phyloP scores from a whole-genome alignment of 345 rosid species.

The Citrus reticulata region DNA sequence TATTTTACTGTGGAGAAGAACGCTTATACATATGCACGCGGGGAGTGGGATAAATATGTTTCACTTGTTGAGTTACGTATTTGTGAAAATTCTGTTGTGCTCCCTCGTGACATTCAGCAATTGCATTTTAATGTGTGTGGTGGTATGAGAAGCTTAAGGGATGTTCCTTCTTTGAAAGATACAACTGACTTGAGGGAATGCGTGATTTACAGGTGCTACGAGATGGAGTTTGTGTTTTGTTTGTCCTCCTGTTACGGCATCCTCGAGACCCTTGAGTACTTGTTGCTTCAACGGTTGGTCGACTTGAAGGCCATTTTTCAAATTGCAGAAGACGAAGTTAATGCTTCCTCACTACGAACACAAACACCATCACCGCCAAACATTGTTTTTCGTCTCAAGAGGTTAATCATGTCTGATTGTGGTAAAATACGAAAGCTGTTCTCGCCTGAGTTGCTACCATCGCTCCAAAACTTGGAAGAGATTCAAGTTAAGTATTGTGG shows the following conservation, averaged over 20 bases:
- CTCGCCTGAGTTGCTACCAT: background rate
- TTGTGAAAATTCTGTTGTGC: background rate
- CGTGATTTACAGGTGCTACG: accelerated
- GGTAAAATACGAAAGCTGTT: background rate
- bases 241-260: background rate
- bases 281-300: accelerated
- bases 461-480: background rate
- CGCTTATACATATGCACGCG: accelerated
- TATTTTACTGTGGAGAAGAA: too few species aligned
- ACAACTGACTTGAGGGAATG: background rate
- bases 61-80: too few species aligned
- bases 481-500: accelerated
- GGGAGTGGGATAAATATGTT: too few species aligned
- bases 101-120: background rate
- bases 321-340: background rate
- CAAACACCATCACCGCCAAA: background rate
- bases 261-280: background rate
- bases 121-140: background rate
- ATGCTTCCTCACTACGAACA: background rate
- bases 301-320: background rate
- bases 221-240: background rate
- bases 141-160: background rate
- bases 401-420: too few species aligned
- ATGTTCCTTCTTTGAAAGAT: background rate
- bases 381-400: too few species aligned